Evolutionary conservation across 768 basidiomycete species (phyloP), one percentile per base, ranked within the genome.

Genomic region (Suillus paluster): DNA sequence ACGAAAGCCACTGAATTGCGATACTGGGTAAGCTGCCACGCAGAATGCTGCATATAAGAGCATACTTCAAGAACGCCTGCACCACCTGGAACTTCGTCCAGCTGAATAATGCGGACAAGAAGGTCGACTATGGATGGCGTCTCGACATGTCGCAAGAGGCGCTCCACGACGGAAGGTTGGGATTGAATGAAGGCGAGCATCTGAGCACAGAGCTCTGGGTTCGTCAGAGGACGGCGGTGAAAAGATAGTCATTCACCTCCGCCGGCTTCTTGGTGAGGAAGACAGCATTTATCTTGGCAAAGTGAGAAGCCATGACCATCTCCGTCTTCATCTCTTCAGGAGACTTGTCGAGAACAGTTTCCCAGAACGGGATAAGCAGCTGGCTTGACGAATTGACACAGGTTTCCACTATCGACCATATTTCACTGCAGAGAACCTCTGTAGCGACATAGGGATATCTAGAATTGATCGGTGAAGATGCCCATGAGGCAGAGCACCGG

Each of bases 401-500:
- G 1, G 93, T 94, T 76, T 95, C 94, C 53, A 95, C 88, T 70
- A 98, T 93, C 23, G 91, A 92, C 90, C 95, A 97, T 77, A 97
- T 90, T 68, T 97, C 95, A 75, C 93, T 92, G 78, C 95, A 96
- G 38, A 99, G 84, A 25, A 98, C 94, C 74, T 99, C 97, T 30
- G 96, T 95, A 17, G 94, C 91, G 23, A 95, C 87, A 70, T 93
- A 91, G 2, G 96, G 94, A 75, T 94, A 98, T 76, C 96, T 97
- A 64, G 57, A 34, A 30, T 49, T 44, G 44, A 57, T 58, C 21
- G 19, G 25, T 55, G 27, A 34, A 8, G 23, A 19, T 36, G 36
- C 65, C 38, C 59, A 66, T 57, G 57, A 25, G 49, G 46, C 14
- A 62, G 39, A 34, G 17, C 41, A 54, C 41, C 30, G 23, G 42